Conservation (phyloP, 306 rosid species). For the Lupinus albus region DNA sequence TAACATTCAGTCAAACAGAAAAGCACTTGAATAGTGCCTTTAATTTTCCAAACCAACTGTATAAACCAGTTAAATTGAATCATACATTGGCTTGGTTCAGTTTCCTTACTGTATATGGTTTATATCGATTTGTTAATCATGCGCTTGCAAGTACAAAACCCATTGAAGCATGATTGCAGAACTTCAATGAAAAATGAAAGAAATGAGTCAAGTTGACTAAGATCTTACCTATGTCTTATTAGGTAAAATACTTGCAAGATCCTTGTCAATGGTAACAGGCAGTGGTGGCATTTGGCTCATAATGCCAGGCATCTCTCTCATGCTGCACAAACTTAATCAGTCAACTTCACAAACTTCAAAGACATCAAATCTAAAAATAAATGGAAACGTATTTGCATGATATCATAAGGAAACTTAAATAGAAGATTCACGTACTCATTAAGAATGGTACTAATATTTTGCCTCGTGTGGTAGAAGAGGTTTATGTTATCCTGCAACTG, state of each 20-base stretch:
- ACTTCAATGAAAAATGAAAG: not conserved
- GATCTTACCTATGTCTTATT: constrained; percentile 73
- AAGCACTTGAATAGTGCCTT: constrained; percentile 3
- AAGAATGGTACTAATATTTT: constrained; percentile 69
- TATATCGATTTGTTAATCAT: not conserved
- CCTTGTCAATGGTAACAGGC: constrained; percentile 67
- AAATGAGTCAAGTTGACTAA: constrained; percentile 34
- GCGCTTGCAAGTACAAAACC: constrained; percentile 2
- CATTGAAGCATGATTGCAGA: constrained; percentile 27
- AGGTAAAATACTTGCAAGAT: constrained; percentile 72
- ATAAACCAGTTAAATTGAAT: constrained; percentile 1
- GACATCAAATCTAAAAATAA: constrained; percentile 31
- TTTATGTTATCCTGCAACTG: constrained; percentile 95
- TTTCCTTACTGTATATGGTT: not conserved
- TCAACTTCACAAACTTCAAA: constrained; percentile 24
- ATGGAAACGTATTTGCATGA: constrained; percentile 17
- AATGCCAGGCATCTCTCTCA: constrained; percentile 85
- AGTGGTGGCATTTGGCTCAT: constrained; percentile 91
- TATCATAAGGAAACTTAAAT: constrained; percentile 13
- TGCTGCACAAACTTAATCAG: constrained; percentile 60
- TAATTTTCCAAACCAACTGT: constrained; percentile 21
- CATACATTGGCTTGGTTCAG: constrained; percentile 3
- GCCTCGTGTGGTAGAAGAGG: constrained; percentile 77
- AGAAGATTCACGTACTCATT: constrained; percentile 68
- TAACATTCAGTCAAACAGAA: not conserved